Base-by-base conservation (phyloP, 1,139 yeast genomes). In the Pichia sp. region DNA sequence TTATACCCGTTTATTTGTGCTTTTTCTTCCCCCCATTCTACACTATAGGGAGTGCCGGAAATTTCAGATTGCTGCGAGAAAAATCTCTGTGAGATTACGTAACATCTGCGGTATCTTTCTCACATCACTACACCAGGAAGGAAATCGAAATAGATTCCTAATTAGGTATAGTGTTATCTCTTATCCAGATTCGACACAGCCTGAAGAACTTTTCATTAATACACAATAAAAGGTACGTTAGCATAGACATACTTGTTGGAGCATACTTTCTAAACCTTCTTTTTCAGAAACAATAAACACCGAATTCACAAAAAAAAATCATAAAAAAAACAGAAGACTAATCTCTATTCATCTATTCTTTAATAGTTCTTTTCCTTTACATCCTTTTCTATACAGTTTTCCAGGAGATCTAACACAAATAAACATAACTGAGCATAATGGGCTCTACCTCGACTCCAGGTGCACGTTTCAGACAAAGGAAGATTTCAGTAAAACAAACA, bases 401-500 rank as follows among this genome's bases (percentile, higher is more conserved):
- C 15, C n/a, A 19, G 23, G 40, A 13, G n/a, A 36, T 36, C n/a
- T 13, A 11, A 10, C 7, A 15, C 15, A 31, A 32, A 5, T 6
- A 7, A 10, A 44, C 15, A 48, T 19, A 46, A 11, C 32, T 34
- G n/a, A 30, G 16, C 7, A 50, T 44, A 46, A 67, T 67, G 70
- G 69, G 59, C 30, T 59, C 64, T 49, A 67, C 67, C 48, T 57
- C 65, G n/a, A 60, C 76, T 44, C 72, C 79, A 42, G 82, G 84
- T 51, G 89, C 93, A 50, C 75, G 96, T 61, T 89, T 90, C 71
- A 82, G 97, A 60, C 96, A 90, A 74, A 80, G 97, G 60, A 90
- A 90, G 72, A 90, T 90, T 63, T 85, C 95, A 54, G 95, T 90
- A 54, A 90, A 90, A 69, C 97, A 90, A 70, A 84, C 89, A 13